phyloP scores from a whole-genome alignment of 345 rosid genomes.

The Acer yangbiense region DNA sequence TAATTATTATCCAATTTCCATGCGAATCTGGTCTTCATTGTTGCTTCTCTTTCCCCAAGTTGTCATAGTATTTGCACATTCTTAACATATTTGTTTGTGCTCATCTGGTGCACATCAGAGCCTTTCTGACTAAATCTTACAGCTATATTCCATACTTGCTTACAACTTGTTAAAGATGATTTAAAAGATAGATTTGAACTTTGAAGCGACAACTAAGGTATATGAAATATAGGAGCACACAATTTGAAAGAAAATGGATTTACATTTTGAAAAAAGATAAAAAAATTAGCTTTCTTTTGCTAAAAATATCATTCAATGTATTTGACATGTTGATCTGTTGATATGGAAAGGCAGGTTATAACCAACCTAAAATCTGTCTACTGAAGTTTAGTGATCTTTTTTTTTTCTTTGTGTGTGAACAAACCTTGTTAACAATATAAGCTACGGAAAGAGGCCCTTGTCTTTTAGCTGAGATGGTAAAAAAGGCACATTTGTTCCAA shows the following conservation, averaged over 20 bases:
- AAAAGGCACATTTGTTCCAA: neutral
- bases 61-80: neutral
- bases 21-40: neutral
- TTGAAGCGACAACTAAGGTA: neutral
- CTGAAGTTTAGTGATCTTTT: neutral
- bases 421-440: neutral
- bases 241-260: neutral
- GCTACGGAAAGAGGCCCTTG: neutral
- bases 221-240: neutral
- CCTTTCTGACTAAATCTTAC: neutral
- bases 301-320: neutral
- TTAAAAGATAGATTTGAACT: neutral
- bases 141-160: neutral
- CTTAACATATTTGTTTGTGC: neutral
- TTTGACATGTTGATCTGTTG: constrained; percentile 3
- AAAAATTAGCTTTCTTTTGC: constrained; percentile 1
- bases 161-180: neutral
- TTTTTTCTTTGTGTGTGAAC: neutral
- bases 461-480: neutral
- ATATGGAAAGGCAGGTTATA: neutral
- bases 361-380: neutral
- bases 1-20: neutral
- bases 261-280: neutral
- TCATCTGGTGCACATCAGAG: constrained; percentile 9
- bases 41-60: neutral